phyloP scores from a whole-genome alignment of 1,284 basidiomycete genomes.

The Coniferiporia sulphurascens region DNA sequence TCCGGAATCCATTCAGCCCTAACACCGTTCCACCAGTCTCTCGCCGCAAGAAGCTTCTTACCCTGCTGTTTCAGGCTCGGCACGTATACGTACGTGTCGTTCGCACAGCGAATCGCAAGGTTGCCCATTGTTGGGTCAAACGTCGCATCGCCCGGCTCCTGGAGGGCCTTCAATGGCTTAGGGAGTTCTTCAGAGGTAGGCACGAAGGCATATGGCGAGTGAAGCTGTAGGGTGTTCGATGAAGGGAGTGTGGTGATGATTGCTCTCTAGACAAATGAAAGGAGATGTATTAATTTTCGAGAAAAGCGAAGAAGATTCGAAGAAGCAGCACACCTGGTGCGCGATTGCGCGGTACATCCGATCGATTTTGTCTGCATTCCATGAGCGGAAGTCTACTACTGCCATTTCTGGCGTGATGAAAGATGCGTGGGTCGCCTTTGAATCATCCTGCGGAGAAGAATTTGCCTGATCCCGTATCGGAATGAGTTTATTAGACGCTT shows the following conservation, averaged over 20 bases:
- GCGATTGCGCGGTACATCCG: slow-evolving; percentile 63
- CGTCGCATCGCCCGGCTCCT: slow-evolving; percentile 36
- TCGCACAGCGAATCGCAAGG: slow-evolving; percentile 48
- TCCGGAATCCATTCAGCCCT: slow-evolving; percentile 10
- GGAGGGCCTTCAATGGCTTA: slow-evolving; percentile 24
- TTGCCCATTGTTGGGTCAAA: slow-evolving; percentile 35
- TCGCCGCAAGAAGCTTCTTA: slow-evolving; percentile 43
- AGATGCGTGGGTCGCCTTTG: slow-evolving; percentile 49
- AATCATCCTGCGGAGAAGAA: slow-evolving; percentile 41
- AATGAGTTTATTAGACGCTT: neutral
- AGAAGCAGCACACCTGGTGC: slow-evolving; percentile 63
- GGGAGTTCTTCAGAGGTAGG: slow-evolving; percentile 12
- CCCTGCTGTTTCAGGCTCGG: slow-evolving; percentile 54
- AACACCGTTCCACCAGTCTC: slow-evolving; percentile 62
- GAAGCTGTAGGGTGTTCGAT: slow-evolving; percentile 44
- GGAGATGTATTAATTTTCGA: neutral
- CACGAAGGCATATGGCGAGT: slow-evolving; percentile 30
- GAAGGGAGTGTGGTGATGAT: slow-evolving; percentile 41
- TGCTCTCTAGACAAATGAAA: slow-evolving; percentile 33
- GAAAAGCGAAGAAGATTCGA: neutral
- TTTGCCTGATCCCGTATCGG: slow-evolving; percentile 33
- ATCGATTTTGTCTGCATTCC: slow-evolving; percentile 53
- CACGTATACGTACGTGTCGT: slow-evolving; percentile 45
- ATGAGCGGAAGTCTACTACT: slow-evolving; percentile 49
- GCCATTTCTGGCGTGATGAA: slow-evolving; percentile 55